Conservation (phyloP, 164 flowering plant species). For the Liriodendron chinense region DNA sequence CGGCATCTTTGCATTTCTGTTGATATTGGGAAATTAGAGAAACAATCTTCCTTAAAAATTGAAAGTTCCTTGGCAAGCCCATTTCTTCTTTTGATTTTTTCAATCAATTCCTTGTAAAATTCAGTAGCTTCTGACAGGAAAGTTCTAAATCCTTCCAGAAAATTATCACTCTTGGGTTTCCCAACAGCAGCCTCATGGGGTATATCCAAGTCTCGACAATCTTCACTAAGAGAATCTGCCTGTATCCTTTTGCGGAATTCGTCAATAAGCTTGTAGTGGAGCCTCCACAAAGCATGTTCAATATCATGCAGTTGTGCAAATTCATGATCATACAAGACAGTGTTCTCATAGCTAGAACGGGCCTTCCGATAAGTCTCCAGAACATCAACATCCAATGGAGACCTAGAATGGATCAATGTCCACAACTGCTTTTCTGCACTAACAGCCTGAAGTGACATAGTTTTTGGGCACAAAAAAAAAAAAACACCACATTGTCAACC, state of each 20-base stretch:
- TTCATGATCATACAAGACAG: conserved; percentile 40
- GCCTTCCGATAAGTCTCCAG: conserved; percentile 47
- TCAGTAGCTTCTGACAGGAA: conserved; percentile 65
- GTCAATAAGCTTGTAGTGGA: conserved; percentile 80
- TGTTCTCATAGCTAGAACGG: conserved; percentile 55
- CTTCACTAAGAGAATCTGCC: conserved; percentile 28
- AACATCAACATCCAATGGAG: conserved; percentile 48
- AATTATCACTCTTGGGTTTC: conserved; percentile 19
- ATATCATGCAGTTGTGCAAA: conserved; percentile 47
- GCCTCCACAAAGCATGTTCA: conserved; percentile 77
- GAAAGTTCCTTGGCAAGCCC: conserved; percentile 40
- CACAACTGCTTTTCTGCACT: conserved; percentile 56
- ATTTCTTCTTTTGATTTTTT: conserved; percentile 37
- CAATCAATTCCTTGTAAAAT: conserved; percentile 53
- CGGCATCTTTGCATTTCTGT: conserved; percentile 34
- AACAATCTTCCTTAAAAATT: conserved; percentile 16
- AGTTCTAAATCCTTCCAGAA: conserved; percentile 40
- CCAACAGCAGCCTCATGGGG: conserved; percentile 15
- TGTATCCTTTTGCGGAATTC: conserved; percentile 60
- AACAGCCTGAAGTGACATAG: conserved; percentile 42
- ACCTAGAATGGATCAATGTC: conserved; percentile 49
- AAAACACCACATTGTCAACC: no score
- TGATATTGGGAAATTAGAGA: conserved; percentile 23
- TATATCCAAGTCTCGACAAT: conserved; percentile 14
- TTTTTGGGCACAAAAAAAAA: background rate